Evolutionary conservation across 352 stramenopile species (phyloP), one percentile per base, ranked within the genome.

Genomic region (Globisporangium cystogenes): DNA sequence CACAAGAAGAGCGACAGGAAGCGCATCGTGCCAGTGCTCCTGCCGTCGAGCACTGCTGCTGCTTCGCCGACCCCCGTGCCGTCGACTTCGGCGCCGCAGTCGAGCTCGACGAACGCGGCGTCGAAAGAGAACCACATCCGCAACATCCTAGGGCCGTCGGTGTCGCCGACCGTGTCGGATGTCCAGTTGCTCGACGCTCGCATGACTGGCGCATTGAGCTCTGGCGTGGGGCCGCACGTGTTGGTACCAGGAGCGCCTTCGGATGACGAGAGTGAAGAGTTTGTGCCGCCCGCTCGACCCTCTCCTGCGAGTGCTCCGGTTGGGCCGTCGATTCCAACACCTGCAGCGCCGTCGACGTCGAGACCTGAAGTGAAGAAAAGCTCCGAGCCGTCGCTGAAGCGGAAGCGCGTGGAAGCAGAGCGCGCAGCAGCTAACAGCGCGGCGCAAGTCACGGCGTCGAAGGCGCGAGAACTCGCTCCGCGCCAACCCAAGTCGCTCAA

Each of bases 91-190:
- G 5, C 39, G 39, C 39, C 39, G 39, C 39, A 44, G 39, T n/a
- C 39, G n/a, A 44, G 24, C 39, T 6, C 39, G 7, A 14, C 44
- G n/a, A 85, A 87, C 53, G 51, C 75, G 35, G 77, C 75, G 7
- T 90, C 76, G 15, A 71, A 70, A n/a, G 64, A 80, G n/a, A 88
- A 87, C 67, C 83, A 87, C 47, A 90, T 90, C 53, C 75, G 76
- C 33, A 88, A 90, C 43, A 90, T 90, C 53, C 67, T 88, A 7
- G 71, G 73, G 4, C 80, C 80, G 11, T 82, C 70, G 6, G 53
- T 84, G 24, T 84, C 79, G 31, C 71, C 72, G 16, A 81, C 40
- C 21, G 64, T 75, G 6, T 68, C 72, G 12, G 74, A 89, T 27
- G 72, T 70, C 21, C 74, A 58, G 11, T 53, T 87, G 12, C 62